Evolutionary conservation across 2,329 filamentous ascomycete species (phyloP), one percentile per base, ranked within the genome.

Genomic region (Orbilia ellipsospora): DNA sequence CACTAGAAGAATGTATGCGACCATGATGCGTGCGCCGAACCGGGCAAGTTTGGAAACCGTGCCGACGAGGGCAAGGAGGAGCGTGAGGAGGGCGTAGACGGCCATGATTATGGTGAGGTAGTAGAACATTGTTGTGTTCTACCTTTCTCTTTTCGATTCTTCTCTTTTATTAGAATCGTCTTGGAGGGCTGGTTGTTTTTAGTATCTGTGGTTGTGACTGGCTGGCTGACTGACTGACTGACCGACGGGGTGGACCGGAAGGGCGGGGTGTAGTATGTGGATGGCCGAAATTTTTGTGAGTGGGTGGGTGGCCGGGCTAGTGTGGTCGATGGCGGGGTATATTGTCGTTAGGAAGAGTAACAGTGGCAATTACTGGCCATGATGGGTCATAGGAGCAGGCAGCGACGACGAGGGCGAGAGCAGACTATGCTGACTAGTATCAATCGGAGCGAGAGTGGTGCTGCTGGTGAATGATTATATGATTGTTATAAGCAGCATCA

Each of bases 1-100:
- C 65, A 90, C 80, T 59, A 93, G 83, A 44, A 86, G 85, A 77
- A 90, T 84, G 82, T 92, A 92, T 56, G 87, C 85, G 78, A 88
- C 88, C 78, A 92, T 85, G 60, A 86, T 83, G 81, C 92, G 91
- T 78, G 90, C 91, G 79, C 86, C 86, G 83, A 92, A 94, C 81
- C 86, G 87, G 62, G 88, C 87, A 44, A 75, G 56, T 44, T 78
- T 79, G 73, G 78, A 79, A 57, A 78, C 63, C 31, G 70, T 77
- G 20, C 78, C 78, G 26, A 80, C 67, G 6, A 80, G 45, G 63
- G 67, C 57, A 16, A 73, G 54, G 62, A 31, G 26, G 44, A 77
- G 62, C 12, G 68, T 73, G 51, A 64, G 57, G 55, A 65, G 54
- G 66, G 77, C 77, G 77, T 78, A 78, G 73, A 78, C 73, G 64